These are phyloP conservation scores for Microsporum audouinii DNA, from an alignment of 2,329 filamentous ascomycete genomes.

Conservation along the genomic window DNA sequence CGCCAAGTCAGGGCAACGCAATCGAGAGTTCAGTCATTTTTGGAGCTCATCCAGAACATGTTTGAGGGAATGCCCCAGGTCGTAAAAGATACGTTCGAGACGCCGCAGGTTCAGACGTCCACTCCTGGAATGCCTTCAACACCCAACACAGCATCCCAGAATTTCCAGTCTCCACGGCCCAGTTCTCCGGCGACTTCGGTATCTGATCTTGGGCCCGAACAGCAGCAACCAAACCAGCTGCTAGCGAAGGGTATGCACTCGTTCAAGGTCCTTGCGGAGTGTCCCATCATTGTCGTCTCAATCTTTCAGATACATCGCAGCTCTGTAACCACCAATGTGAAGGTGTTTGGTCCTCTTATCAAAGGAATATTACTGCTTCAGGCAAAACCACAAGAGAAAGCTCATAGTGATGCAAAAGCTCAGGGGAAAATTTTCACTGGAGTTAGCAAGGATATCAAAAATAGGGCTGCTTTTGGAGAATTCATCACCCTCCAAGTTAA, in stretches of 20 bases:
- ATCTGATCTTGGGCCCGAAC: conserved; percentile 69
- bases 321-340: conserved; percentile 73
- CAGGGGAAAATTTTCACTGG: conserved; percentile 79
- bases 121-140: conserved; percentile 42
- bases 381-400: conserved; percentile 84
- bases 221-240: conserved; percentile 69
- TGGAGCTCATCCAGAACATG: conserved; percentile 86
- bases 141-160: conserved; percentile 44
- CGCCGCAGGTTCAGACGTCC: conserved; percentile 42
- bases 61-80: conserved; percentile 92
- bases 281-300: conserved; percentile 95
- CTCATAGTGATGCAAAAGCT: conserved; percentile 71
- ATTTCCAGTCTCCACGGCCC: conserved; percentile 77
- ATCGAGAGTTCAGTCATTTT: conserved; percentile 77
- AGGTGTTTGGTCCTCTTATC: conserved; percentile 84
- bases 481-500: conserved; percentile 98
- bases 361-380: conserved; percentile 80
- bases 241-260: conserved; percentile 92
- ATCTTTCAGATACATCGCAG: conserved; percentile 87
- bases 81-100: conserved; percentile 90
- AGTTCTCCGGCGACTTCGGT: conserved; percentile 78
- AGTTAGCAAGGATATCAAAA: conserved; percentile 86
- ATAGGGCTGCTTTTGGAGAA: conserved; percentile 86
- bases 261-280: conserved; percentile 96
- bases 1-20: conserved; percentile 74